Percentiles rank a stretch among this genome's conserved stretches.
Evolutionary conservation across 1,284 basidiomycete species (phyloP).

Genomic region (Moniliophthora roreri): DNA sequence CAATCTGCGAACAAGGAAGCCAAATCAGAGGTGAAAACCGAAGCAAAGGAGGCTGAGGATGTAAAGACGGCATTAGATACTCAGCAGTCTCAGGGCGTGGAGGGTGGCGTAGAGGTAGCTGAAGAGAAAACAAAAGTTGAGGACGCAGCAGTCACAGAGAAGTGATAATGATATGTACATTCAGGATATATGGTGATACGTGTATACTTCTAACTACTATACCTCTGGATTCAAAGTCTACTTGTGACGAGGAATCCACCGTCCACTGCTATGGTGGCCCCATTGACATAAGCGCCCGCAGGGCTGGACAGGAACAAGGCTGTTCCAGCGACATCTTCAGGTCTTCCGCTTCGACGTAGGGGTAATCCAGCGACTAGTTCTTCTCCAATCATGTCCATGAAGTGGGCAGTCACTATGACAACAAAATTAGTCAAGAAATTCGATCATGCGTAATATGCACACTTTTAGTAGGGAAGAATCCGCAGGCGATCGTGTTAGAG

Average conservation of each 20-base stretch:
- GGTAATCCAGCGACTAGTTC: slow-evolving; percentile 48
- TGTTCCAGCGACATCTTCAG: slow-evolving; percentile 64
- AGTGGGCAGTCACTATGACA: slow-evolving; percentile 60
- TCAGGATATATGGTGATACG: neutral
- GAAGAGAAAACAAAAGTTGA: neutral
- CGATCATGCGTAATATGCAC: slow-evolving; percentile 14
- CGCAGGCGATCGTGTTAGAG: slow-evolving; percentile 71
- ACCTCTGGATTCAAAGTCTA: slow-evolving; percentile 5
- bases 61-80: too few relatives aligned
- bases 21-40: neutral
- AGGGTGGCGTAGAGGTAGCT: neutral
- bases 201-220: neutral
- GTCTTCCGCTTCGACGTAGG: slow-evolving; percentile 54
- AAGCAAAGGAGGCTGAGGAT: slow-evolving; percentile 11
- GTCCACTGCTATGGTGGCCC: slow-evolving; percentile 60
- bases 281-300: slow-evolving; percentile 64
- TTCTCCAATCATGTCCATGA: slow-evolving; percentile 49
- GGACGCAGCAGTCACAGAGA: neutral
- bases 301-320: slow-evolving; percentile 60
- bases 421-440: neutral
- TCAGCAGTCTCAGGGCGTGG: slow-evolving; percentile 4
- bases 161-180: slow-evolving; percentile 3
- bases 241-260: slow-evolving; percentile 42
- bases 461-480: slow-evolving; percentile 51
- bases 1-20: neutral